These are phyloP conservation scores for Schwanniomyces sp. DNA, from an alignment of 805 yeast genomes.

Conservation along the genomic window DNA sequence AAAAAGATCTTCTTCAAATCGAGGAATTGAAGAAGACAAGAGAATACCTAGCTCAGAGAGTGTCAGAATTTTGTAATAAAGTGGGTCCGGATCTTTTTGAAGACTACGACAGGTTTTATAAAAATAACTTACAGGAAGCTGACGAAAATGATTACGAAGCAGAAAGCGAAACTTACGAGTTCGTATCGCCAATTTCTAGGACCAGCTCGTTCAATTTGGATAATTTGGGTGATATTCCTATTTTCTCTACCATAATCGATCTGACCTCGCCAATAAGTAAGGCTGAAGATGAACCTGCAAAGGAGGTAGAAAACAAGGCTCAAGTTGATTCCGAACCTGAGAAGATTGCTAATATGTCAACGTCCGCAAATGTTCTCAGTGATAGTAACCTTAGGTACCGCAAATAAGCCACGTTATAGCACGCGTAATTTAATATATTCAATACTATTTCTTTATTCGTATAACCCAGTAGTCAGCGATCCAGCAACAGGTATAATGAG, in stretches of 20 bases:
- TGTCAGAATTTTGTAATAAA: slow-evolving; percentile 33
- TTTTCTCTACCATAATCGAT: slow-evolving; percentile 17
- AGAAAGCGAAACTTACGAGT: not conserved
- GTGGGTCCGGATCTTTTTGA: slow-evolving; percentile 40
- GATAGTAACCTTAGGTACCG: not conserved
- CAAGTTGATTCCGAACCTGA: not conserved
- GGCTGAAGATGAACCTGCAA: too few species aligned
- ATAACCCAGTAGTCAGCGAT: too few species aligned
- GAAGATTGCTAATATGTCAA: not conserved
- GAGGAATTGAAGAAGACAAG: slow-evolving; percentile 29
- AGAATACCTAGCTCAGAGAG: slow-evolving; percentile 22
- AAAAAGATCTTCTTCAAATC: slow-evolving; percentile 29
- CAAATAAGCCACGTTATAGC: not conserved
- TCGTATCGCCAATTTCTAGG: not conserved
- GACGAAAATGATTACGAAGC: slow-evolving; percentile 1
- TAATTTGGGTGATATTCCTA: slow-evolving; percentile 27
- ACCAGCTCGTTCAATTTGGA: slow-evolving; percentile 5
- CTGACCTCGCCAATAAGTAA: not conserved
- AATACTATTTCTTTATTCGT: not conserved
- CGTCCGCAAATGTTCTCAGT: not conserved
- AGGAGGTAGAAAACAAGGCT: not conserved
- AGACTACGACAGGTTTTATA: slow-evolving; percentile 33
- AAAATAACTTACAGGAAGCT: slow-evolving; percentile 17
- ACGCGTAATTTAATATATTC: too few species aligned
- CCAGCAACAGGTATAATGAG: too few species aligned